A percentile compares a stretch with the other conserved stretches of the same genome.
Evolutionary conservation across 2,329 filamentous ascomycete species (phyloP).

Genomic region (Nigrograna mackinnonii): DNA sequence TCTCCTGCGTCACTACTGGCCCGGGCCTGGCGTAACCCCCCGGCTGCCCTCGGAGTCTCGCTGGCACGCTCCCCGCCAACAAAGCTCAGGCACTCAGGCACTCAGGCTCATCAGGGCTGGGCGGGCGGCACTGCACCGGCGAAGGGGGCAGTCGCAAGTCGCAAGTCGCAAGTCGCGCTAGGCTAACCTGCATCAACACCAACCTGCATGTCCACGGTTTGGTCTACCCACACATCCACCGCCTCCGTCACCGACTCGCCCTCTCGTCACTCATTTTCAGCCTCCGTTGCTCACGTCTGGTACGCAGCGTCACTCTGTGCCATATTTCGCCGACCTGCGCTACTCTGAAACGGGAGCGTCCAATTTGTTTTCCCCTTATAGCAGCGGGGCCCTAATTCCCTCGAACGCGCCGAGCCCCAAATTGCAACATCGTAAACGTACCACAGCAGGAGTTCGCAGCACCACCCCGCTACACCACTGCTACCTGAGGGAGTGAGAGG

Average conservation of each 20-base stretch:
- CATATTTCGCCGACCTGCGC: constrained; percentile 15
- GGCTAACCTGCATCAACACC: constrained; percentile 12
- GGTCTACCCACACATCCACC: not conserved
- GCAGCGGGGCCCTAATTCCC: constrained; percentile 34
- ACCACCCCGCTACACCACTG: constrained; percentile 10
- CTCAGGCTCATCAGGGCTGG: no score
- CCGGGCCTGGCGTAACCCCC: no score
- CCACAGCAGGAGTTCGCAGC: constrained; percentile 36
- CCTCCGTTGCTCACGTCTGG: no score
- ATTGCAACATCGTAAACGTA: constrained; percentile 27
- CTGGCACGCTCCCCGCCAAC: no score
- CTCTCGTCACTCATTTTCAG: no score
- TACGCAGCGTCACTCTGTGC: no score
- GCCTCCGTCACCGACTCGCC: no score
- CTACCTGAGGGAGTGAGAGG: constrained; percentile 19
- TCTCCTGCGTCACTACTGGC: no score
- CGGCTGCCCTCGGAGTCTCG: no score
- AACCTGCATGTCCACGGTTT: constrained; percentile 12
- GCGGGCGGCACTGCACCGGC: no score
- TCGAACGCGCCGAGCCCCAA: constrained; percentile 33
- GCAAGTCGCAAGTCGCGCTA: constrained; percentile 21
- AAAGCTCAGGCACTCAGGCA: no score
- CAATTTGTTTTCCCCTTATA: constrained; percentile 33
- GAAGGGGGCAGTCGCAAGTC: no score
- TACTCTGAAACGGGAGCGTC: constrained; percentile 19